Conservation (phyloP, 345 rosid species). For the Cochlearia excelsa region DNA sequence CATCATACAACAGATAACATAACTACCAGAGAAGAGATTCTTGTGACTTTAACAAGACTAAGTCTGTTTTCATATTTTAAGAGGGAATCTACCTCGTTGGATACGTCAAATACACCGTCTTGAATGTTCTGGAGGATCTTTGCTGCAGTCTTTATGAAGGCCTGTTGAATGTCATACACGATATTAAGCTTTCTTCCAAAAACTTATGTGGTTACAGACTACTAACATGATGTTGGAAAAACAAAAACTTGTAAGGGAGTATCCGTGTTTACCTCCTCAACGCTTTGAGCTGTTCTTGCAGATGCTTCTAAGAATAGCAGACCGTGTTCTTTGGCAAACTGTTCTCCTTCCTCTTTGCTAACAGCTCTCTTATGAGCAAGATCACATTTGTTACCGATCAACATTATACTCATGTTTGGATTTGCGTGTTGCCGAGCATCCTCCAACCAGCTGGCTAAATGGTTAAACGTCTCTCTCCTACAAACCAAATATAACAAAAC, state of each 20-base stretch:
- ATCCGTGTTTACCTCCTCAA: conserved; percentile 65
- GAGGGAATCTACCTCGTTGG: conserved; percentile 60
- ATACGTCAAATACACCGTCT: conserved; percentile 80
- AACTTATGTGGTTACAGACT: not conserved
- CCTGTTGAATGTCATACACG: conserved; percentile 42
- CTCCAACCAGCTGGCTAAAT: conserved; percentile 94
- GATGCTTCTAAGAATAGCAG: conserved; percentile 91
- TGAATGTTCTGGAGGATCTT: conserved; percentile 89
- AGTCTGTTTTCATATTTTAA: not conserved
- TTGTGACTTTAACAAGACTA: not conserved
- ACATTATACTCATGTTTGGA: conserved; percentile 93
- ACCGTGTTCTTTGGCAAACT: conserved; percentile 92
- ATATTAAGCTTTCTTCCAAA: not conserved
- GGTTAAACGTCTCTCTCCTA: conserved; percentile 98
- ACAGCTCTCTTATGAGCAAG: conserved; percentile 89
- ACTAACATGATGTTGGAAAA: not conserved
- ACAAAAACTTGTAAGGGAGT: not conserved
- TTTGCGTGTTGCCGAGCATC: conserved; percentile 99
- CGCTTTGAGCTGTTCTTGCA: conserved; percentile 97
- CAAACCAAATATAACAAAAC: conserved; percentile 13
- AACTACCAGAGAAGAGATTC: no score
- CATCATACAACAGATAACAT: no score
- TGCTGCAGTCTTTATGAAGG: conserved; percentile 83
- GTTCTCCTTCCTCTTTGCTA: conserved; percentile 96
- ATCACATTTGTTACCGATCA: conserved; percentile 86